Conservation (phyloP, 192 early-diverging fungal genomes). For the Backusella liffmaniae region DNA sequence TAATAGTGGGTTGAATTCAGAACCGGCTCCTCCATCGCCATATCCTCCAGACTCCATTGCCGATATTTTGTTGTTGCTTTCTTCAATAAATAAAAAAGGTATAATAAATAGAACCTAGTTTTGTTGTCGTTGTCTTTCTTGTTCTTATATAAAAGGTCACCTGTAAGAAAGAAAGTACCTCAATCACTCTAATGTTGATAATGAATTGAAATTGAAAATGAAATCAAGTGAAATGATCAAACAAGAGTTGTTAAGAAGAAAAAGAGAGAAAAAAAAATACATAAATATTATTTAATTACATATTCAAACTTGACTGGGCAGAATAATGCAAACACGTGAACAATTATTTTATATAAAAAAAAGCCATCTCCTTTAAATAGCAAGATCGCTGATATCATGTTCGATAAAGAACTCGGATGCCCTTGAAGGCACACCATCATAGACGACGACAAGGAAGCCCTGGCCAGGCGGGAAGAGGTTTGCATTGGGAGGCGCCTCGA, state of each 20-base stretch:
- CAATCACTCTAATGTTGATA: neutral
- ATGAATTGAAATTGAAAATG: neutral
- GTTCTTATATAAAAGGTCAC: neutral
- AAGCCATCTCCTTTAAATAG: neutral
- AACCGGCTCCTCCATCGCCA: conserved; percentile 47
- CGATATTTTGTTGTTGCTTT: neutral
- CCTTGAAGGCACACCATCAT: conserved; percentile 46
- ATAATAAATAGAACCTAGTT: neutral
- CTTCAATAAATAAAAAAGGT: neutral
- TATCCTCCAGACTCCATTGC: conserved; percentile 19
- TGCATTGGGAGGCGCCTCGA: conserved; percentile 47
- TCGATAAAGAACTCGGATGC: conserved; percentile 27
- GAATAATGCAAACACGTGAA: neutral
- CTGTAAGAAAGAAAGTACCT: neutral
- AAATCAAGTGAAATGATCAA: neutral
- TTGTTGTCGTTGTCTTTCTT: no score
- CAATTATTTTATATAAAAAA: neutral
- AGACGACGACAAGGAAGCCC: conserved; percentile 46
- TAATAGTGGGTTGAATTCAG: conserved; percentile 38
- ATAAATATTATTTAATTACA: neutral
- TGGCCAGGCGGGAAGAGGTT: conserved; percentile 59
- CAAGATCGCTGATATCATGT: conserved; percentile 15
- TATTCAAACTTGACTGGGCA: neutral
- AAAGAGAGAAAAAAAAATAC: neutral
- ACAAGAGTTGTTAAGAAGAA: neutral